Evolutionary conservation across 2,329 filamentous ascomycete species (phyloP), one percentile per base, ranked within the genome.

Genomic region (Pezizomycotina sp.): DNA sequence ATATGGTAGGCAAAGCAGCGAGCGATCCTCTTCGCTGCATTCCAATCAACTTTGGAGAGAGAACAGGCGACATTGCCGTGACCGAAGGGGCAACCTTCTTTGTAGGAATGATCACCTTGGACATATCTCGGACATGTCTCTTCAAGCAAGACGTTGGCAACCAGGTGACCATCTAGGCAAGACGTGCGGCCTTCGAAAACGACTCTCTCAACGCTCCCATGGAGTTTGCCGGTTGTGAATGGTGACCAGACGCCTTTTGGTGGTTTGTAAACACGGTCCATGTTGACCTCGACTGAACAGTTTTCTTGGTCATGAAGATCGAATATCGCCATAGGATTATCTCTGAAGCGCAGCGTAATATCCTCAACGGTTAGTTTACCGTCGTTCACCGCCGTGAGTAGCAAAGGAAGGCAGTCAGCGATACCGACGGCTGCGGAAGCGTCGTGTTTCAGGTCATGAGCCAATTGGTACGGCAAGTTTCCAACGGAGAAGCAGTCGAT

Each of bases 81-180:
- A 66, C 43, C n/a, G n/a, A n/a, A n/a, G n/a, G n/a, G n/a, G n/a
- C n/a, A n/a, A n/a, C n/a, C n/a, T n/a, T n/a, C n/a, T n/a, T n/a
- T n/a, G n/a, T n/a, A n/a, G n/a, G n/a, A n/a, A n/a, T n/a, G n/a
- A n/a, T n/a, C n/a, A n/a, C n/a, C n/a, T n/a, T n/a, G n/a, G n/a
- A n/a, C n/a, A n/a, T n/a, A n/a, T n/a, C n/a, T n/a, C n/a, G 21
- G 78, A 83, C 76, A 83, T 81, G 53, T 84, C 77, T 51, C 70
- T 71, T 46, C 78, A 79, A 45, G 67, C 65, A 20, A 66, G 6
- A 63, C 59, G 44, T 74, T 64, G 2, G 63, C 53, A 27, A 66
- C 60, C 28, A 77, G 52, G 45, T 71, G 67, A 8, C 76, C 76
- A 53, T 84, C 79, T 10, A 84, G 65, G 56, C 77, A 83, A 46